Evolutionary conservation across 495 filamentous ascomycete genomes (phyloP).

Genomic region (Talaromyces wortmannii): DNA sequence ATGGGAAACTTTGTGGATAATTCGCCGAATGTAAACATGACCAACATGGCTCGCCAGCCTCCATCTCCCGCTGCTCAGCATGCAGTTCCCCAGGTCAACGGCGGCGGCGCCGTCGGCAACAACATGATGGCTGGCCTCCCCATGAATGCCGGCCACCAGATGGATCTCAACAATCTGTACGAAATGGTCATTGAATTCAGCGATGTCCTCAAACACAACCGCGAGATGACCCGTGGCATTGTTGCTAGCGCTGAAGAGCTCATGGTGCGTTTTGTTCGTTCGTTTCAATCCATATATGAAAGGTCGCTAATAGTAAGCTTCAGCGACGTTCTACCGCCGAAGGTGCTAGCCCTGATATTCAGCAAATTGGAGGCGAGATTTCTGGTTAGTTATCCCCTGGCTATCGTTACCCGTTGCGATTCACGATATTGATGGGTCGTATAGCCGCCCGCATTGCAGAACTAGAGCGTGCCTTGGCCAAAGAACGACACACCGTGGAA

Average conservation of each 20-base stretch:
- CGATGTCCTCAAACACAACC: slow-evolving; percentile 68
- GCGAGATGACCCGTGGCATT: slow-evolving; percentile 67
- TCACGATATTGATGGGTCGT: background rate
- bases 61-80: slow-evolving; percentile 27
- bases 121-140: slow-evolving; percentile 46
- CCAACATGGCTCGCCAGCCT: slow-evolving; percentile 28
- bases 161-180: slow-evolving; percentile 81
- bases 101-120: slow-evolving; percentile 18
- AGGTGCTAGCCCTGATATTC: slow-evolving; percentile 30
- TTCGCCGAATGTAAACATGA: slow-evolving; percentile 22
- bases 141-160: slow-evolving; percentile 75
- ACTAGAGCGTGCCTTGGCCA: slow-evolving; percentile 44
- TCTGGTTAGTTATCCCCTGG: slow-evolving; percentile 19
- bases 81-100: slow-evolving; percentile 42
- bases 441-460: slow-evolving; percentile 42
- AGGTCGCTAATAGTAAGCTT: background rate
- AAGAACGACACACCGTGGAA: slow-evolving; percentile 39
- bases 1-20: slow-evolving; percentile 27
- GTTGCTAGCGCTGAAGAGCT: slow-evolving; percentile 60
- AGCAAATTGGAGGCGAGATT: slow-evolving; percentile 44
- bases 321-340: slow-evolving; percentile 37
- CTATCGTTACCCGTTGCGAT: background rate
- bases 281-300: background rate
- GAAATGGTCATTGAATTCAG: slow-evolving; percentile 77
- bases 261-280: slow-evolving; percentile 31